Conservation (phyloP, 225 moss, liverwort and hornwort species). For the Polytrichum formosum region DNA sequence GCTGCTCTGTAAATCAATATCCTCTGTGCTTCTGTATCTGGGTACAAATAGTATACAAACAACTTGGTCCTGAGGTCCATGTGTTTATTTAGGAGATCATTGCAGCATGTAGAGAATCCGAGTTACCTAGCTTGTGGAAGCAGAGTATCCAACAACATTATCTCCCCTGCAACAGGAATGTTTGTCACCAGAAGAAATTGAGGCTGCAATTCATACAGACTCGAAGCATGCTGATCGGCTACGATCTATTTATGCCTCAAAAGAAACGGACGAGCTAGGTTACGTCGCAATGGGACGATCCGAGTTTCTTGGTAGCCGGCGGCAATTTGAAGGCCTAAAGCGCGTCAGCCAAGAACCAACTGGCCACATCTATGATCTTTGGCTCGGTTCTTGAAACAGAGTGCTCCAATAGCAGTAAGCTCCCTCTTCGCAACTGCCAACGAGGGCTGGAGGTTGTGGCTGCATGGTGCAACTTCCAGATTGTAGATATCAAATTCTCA, state of each 20-base stretch:
- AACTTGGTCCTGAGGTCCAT: no score
- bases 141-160: no score
- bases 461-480: neutral
- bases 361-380: conserved; percentile 52
- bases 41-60: no score
- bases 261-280: conserved; percentile 30
- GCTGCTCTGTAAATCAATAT: no score
- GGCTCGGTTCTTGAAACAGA: conserved; percentile 37
- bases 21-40: no score
- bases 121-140: no score
- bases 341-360: conserved; percentile 44
- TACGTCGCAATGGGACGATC: conserved; percentile 33
- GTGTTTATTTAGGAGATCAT: no score
- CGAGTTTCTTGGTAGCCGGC: conserved; percentile 55
- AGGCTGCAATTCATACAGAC: conserved; percentile 52
- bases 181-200: conserved; percentile 41
- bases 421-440: no score
- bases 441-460: neutral
- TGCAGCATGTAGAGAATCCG: no score
- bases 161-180: conserved; percentile 23
- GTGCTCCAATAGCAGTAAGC: no score
- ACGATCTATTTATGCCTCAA: conserved; percentile 33
- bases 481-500: neutral
- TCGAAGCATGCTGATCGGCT: conserved; percentile 61
- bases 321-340: conserved; percentile 56